Base-by-base conservation (phyloP, 2,329 filamentous ascomycete genomes). In the Fonsecaea nubica region DNA sequence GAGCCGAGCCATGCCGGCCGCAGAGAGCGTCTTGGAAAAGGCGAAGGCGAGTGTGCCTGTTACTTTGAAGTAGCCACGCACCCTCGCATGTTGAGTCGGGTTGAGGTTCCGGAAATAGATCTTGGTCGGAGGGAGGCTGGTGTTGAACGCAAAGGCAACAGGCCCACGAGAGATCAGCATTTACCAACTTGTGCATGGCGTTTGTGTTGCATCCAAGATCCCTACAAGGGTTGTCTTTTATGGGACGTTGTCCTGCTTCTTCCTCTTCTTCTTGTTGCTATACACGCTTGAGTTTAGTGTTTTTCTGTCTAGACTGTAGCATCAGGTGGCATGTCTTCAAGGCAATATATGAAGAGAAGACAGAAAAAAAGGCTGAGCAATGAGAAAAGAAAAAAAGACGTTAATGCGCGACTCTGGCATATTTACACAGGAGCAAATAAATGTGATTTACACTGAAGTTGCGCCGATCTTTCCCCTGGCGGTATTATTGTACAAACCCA, bases 31-130 rank as follows among this genome's bases (percentile, higher is more conserved):
- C 13, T 56, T 70, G 18, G 67, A 73, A 33, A 88, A 87, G 74
- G 84, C 86, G 6, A 90, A 85, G 76, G 79, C 82, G 72, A 81
- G 79, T 59, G 73, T 83, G 57, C 83, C 83, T 7, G 76, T 79
- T 21, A 79, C 80, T 21, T 72, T 80, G 60, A 86, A 85, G 78
- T 83, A 75, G 64, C 35, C 4, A 4, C 25, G 8, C 30, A 21
- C 45, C 2, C 18, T 1, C 8, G 1, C 10, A 1, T 50, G n/a
- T 4, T 4, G 18, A 18, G n/a, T 48, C 6, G 18, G 45, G 12
- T 50, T 50, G 45, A 50, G 9, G 10, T 50, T 50, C 5, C 30
- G 45, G 45, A 21, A 50, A 50, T 30, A 50, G 45, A 50, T 50
- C 45, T 50, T 50, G 45, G 21, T 48, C 6, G 30, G 42, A 3